Evolutionary conservation across 495 filamentous ascomycete species (phyloP).

Genomic region (Penicillium coffeae): DNA sequence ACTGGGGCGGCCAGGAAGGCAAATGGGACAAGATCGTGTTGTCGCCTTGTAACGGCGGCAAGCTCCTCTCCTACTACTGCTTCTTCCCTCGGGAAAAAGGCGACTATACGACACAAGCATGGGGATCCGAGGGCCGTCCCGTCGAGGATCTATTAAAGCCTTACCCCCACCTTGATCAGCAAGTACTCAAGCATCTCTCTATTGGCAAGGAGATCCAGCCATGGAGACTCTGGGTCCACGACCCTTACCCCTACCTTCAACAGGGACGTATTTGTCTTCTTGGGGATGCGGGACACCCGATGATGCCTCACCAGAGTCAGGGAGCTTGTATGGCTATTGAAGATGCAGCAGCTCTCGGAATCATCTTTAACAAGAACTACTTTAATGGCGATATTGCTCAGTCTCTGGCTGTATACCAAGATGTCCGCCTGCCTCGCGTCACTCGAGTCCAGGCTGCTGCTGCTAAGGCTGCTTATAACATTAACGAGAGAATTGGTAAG

Average conservation of each 20-base stretch:
- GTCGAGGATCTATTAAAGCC: constrained; percentile 43
- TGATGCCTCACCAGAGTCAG: constrained; percentile 52
- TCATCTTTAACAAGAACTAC: constrained; percentile 41
- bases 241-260: constrained; percentile 40
- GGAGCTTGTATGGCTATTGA: constrained; percentile 51
- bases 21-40: constrained; percentile 49
- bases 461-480: constrained; percentile 46
- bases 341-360: constrained; percentile 45
- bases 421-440: constrained; percentile 39
- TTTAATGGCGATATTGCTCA: constrained; percentile 39
- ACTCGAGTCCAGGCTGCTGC: constrained; percentile 43
- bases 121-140: constrained; percentile 33
- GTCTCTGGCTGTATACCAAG: constrained; percentile 40
- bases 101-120: constrained; percentile 39
- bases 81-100: constrained; percentile 45
- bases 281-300: constrained; percentile 42
- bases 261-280: constrained; percentile 33
- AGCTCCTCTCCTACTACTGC: constrained; percentile 47
- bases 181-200: constrained; percentile 35
- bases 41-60: constrained; percentile 45
- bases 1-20: constrained; percentile 48
- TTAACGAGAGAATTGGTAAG: constrained; percentile 48
- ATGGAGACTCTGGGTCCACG: constrained; percentile 48
- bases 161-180: constrained; percentile 40
- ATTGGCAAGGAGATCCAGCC: constrained; percentile 46